Percentiles rank a stretch among this genome's conserved stretches.
Conservation (phyloP, 139 green algal genomes). For the Volvox africanus region DNA sequence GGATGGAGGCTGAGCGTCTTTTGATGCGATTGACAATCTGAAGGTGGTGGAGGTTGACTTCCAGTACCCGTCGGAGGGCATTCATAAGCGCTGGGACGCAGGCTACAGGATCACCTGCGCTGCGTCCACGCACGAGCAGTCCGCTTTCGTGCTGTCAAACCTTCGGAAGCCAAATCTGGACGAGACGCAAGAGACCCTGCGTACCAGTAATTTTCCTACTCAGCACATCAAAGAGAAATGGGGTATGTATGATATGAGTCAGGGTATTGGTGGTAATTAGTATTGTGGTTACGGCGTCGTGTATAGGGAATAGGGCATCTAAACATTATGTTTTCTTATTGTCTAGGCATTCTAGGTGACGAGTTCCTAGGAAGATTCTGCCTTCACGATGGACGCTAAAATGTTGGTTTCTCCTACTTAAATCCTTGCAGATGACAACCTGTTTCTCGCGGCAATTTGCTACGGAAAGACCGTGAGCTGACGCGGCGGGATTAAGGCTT, state of each 20-base stretch:
- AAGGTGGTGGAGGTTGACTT: conserved; percentile 97
- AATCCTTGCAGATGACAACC: conserved; percentile 38
- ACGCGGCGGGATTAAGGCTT: not conserved
- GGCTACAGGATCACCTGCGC: conserved; percentile 96
- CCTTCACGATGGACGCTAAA: too few species aligned
- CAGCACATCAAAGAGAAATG: conserved; percentile 99
- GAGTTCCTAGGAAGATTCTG: too few species aligned
- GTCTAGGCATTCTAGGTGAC: too few species aligned
- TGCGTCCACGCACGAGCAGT: conserved; percentile 93
- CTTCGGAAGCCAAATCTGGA: conserved; percentile 72
- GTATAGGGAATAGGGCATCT: too few species aligned
- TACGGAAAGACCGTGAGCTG: conserved; percentile 54
- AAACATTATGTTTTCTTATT: too few species aligned
- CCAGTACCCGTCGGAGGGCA: conserved; percentile 98
- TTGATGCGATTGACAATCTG: not conserved
- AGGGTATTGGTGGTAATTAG: too few species aligned
- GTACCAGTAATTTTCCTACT: conserved; percentile 93
- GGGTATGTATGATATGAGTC: conserved; percentile 55
- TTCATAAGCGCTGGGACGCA: conserved; percentile 96
- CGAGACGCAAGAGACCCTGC: conserved; percentile 94
- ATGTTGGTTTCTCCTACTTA: not conserved
- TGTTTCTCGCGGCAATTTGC: conserved; percentile 41
- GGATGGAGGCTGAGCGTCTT: not conserved
- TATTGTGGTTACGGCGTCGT: too few species aligned
- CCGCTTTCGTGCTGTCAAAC: conserved; percentile 76